phyloP scores from a whole-genome alignment of 495 filamentous ascomycete genomes.

The Chaetomium cochliodes region DNA sequence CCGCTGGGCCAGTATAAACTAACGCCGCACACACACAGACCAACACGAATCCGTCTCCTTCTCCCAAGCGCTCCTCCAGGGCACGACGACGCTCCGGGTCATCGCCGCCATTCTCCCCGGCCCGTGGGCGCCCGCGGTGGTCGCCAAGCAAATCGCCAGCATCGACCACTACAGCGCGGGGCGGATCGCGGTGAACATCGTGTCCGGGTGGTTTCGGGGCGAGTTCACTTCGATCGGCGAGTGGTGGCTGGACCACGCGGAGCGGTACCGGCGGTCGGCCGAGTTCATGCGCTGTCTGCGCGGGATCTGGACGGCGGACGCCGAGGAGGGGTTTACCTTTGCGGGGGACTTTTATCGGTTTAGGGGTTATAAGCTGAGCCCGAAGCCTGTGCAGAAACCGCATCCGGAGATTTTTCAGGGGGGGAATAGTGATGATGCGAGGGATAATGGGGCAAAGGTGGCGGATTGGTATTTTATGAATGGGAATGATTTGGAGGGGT shows the following conservation, averaged over 20 bases:
- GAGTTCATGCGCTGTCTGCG: constrained; percentile 1
- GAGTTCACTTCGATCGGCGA: background rate
- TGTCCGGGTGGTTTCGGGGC: background rate
- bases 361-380: background rate
- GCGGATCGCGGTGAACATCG: too few relatives aligned
- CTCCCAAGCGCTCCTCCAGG: too few relatives aligned
- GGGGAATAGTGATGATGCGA: background rate
- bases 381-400: background rate
- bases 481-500: constrained; percentile 2
- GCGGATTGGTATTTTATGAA: constrained; percentile 3
- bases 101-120: too few relatives aligned
- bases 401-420: constrained; percentile 1
- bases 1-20: too few relatives aligned
- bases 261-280: background rate
- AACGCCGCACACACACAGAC: too few relatives aligned
- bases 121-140: too few relatives aligned
- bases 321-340: background rate
- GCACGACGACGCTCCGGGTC: too few relatives aligned
- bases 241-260: background rate
- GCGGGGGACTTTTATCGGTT: too few relatives aligned
- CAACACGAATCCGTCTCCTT: too few relatives aligned
- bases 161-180: too few relatives aligned
- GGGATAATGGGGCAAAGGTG: background rate
- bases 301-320: background rate
- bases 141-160: too few relatives aligned